phyloP scores from a whole-genome alignment of 1,139 yeast genomes.

The Magnusiomyces paraingens region DNA sequence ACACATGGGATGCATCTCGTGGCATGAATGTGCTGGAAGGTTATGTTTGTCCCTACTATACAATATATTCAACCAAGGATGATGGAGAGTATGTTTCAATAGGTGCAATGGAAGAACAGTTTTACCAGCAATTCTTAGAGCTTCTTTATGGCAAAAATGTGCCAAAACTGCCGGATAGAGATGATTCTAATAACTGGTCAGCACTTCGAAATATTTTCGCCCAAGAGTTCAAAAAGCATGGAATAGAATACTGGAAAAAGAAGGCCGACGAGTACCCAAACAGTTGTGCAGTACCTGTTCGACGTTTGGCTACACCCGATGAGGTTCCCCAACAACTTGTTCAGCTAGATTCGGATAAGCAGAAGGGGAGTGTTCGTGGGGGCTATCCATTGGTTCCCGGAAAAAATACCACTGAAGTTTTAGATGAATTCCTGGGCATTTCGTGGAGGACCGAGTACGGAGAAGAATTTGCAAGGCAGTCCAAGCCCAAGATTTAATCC shows the following conservation, averaged over 20 bases:
- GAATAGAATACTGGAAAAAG: conserved; percentile 15
- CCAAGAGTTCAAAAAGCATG: conserved; percentile 12
- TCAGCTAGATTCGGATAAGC: no score
- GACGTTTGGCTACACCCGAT: conserved; percentile 12
- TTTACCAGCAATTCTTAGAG: conserved; percentile 7
- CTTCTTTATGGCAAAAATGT: background rate
- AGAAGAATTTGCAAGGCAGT: background rate
- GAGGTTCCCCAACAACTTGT: conserved; percentile 13
- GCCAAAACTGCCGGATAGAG: conserved; percentile 10
- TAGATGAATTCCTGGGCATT: conserved; percentile 3
- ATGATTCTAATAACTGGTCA: conserved; percentile 18
- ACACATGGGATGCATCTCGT: background rate
- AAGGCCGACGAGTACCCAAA: conserved; percentile 13
- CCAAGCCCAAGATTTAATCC: conserved; percentile 22
- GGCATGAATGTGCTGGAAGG: conserved; percentile 14
- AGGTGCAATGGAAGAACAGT: conserved; percentile 19
- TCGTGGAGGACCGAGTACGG: conserved; percentile 1
- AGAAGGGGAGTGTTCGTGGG: background rate
- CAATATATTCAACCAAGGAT: conserved; percentile 15
- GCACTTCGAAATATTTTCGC: conserved; percentile 12
- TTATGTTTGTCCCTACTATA: conserved; percentile 19
- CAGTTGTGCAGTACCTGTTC: conserved; percentile 17
- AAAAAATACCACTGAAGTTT: background rate
- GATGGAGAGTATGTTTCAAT: conserved; percentile 17
- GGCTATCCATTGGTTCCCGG: background rate